Evolutionary conservation across 2,329 filamentous ascomycete species (phyloP), one percentile per base, ranked within the genome.

Genomic region (Catunica adiposa): DNA sequence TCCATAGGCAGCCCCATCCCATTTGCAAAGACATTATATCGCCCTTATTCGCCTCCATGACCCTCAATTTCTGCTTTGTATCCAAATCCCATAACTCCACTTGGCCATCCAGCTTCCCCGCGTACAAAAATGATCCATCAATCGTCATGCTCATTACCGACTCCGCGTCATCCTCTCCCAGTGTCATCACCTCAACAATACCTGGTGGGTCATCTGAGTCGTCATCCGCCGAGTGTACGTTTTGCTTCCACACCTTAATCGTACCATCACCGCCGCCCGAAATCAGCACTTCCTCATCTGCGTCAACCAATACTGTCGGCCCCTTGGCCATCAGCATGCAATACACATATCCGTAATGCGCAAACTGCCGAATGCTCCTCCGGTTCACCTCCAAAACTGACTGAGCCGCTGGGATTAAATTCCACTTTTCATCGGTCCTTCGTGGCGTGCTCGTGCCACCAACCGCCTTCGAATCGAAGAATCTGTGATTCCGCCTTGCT

Each of bases 11-110:
- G 0, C 89, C 88, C 69, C 86, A 88, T 23, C 86, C 84, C 67
- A 96, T 84, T 60, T 88, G 84, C 46, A 97, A 73, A 0, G 88
- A 84, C 73, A 94, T 88, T 51, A 97, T 79, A 66, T 97, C 88
- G 46, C 82, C 83, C 34, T 79, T 79, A 62, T 89, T 84, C 0
- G 84, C 81, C 64, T 85, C 89, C 64, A 98, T 84, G 17, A 87
- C 89, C 57, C 92, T 78, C 47, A 98, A 76, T 51, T 92, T 82
- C 68, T 98, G 92, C 55, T 84, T 82, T 0, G 92, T 97, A 65
- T 97, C 90, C 14, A 98, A 75, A 65, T 98, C 94, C 90, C 94
- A 98, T 9, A 98, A 79, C 66, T 97, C 90, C 58, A 98, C 80
- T 53, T 94, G 79, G 22, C 92, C 94, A 40, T 86, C 82, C 1